Conservation (phyloP, 2,329 filamentous ascomycete genomes). For the Trichoderma sp. region DNA sequence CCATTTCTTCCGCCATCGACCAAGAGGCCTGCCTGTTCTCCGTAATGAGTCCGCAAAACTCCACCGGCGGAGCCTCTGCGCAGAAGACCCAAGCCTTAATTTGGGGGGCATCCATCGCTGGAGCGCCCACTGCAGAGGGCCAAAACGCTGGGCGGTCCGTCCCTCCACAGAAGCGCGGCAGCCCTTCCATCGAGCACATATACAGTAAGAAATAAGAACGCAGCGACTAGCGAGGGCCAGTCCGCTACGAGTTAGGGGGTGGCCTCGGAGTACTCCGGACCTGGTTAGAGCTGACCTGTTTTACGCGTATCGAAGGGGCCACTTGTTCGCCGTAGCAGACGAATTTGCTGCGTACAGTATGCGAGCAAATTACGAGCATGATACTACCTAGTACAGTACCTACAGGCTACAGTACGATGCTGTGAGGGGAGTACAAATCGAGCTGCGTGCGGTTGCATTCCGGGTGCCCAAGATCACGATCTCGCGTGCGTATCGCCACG, state of each 20-base stretch:
- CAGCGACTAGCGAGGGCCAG: constrained; percentile 3
- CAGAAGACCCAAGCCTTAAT: constrained; percentile 14
- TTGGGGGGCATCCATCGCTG: not conserved
- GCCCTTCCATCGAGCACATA: not conserved
- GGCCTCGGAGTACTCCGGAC: constrained; percentile 4
- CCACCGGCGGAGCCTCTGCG: not conserved
- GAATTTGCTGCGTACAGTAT: not conserved
- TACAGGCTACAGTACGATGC: too few relatives aligned
- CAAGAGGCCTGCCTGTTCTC: not conserved
- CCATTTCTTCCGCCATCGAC: not conserved
- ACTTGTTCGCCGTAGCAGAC: not conserved
- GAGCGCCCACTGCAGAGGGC: not conserved
- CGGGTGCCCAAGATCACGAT: constrained; percentile 4
- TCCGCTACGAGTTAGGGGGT: not conserved
- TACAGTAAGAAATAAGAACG: constrained; percentile 3
- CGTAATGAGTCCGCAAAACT: constrained; percentile 19
- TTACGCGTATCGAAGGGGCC: constrained; percentile 15
- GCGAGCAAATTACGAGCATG: not conserved
- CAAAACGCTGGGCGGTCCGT: constrained; percentile 5
- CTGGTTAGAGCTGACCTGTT: constrained; percentile 1
- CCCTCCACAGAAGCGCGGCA: constrained; percentile 8
- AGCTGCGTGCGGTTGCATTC: constrained; percentile 9
- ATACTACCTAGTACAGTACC: not conserved
- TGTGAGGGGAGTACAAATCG: not conserved
- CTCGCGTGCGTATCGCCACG: not conserved